A percentile compares a stretch with the other conserved stretches of the same genome.
Conservation (phyloP, 2,329 filamentous ascomycete species). For the Colletotrichum sp. region DNA sequence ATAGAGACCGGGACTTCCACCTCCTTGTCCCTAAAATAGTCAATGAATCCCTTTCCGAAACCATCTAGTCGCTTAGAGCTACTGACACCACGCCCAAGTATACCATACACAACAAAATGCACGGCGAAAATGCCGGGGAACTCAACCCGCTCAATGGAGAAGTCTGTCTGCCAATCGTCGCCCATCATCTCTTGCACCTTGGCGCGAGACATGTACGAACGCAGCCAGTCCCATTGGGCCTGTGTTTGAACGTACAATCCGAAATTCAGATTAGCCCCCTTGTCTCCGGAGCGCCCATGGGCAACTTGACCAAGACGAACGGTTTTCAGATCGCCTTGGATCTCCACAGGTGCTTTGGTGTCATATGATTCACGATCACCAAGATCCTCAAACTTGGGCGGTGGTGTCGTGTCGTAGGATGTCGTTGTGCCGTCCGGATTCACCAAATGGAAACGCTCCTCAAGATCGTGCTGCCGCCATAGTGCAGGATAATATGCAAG, state of each 20-base stretch:
- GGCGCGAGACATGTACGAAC: neutral
- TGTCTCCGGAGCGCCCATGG: neutral
- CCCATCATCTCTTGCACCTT: neutral
- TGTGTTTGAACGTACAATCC: neutral
- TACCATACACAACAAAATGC: neutral
- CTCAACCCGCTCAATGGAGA: neutral
- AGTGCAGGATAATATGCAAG: neutral
- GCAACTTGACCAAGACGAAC: neutral
- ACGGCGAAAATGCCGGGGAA: neutral
- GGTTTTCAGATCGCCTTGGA: neutral
- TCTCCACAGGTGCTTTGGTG: fast-evolving
- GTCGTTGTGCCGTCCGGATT: neutral
- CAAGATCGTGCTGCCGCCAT: neutral
- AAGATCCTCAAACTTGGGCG: neutral
- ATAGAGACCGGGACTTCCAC: neutral
- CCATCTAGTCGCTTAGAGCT: neutral
- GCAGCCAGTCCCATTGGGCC: neutral
- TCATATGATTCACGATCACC: neutral
- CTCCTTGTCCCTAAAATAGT: neutral
- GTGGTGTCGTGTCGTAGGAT: neutral
- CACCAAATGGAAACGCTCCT: neutral
- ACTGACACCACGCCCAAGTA: neutral
- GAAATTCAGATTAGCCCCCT: neutral
- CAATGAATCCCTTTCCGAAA: neutral
- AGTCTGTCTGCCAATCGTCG: neutral